Conservation (phyloP, 2,329 filamentous ascomycete genomes). For the Apiospora marii region DNA sequence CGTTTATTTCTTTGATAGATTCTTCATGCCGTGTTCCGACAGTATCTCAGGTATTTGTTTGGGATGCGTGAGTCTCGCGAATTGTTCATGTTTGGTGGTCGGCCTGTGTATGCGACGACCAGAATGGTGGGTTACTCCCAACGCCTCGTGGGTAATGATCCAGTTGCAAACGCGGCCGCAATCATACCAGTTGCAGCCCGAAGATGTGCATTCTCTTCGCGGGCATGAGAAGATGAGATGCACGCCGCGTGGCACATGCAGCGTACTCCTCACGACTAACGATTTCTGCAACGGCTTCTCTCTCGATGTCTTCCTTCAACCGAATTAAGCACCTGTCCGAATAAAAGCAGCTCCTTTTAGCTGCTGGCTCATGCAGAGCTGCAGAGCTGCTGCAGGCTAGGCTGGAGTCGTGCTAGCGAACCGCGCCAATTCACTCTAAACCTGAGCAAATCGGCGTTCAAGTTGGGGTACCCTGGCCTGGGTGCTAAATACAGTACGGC, state of each 20-base stretch:
- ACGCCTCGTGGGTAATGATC: background rate
- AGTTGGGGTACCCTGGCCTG: background rate
- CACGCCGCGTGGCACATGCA: background rate
- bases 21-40: background rate
- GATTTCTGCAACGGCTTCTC: background rate
- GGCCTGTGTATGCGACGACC: background rate
- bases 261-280: background rate
- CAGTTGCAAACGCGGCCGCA: background rate
- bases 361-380: background rate
- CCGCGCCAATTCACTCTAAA: background rate
- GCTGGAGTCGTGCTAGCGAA: background rate
- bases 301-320: background rate
- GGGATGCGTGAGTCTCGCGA: background rate
- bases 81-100: background rate
- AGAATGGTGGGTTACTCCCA: background rate
- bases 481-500: background rate
- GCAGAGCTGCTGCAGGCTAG: background rate
- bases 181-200: background rate
- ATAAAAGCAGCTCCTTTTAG: background rate
- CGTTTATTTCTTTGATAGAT: background rate
- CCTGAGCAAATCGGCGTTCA: background rate
- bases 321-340: background rate
- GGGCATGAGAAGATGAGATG: background rate
- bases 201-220: background rate
- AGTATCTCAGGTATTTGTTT: background rate